phyloP scores from a whole-genome alignment of 1,139 yeast species.

The Yamadazyma aaseri region DNA sequence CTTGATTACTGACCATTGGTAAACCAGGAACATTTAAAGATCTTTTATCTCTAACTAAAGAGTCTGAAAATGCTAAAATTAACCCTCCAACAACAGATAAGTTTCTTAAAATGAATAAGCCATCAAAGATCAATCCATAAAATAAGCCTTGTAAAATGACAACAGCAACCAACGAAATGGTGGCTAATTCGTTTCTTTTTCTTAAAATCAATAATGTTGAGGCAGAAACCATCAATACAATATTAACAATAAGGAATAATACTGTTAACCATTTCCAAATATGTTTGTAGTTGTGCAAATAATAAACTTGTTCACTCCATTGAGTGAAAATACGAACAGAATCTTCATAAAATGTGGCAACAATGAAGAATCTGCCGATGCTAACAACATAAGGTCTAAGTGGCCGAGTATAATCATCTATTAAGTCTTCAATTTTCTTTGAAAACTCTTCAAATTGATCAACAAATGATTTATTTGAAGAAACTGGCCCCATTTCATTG shows the following conservation, averaged over 20 bases:
- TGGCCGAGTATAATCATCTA: slow-evolving; percentile 48
- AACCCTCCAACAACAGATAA: slow-evolving; percentile 92
- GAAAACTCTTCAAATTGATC: slow-evolving; percentile 49
- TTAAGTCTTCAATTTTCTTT: slow-evolving; percentile 43
- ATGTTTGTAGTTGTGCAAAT: slow-evolving; percentile 77
- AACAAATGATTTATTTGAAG: slow-evolving; percentile 22
- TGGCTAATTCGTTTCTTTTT: slow-evolving; percentile 69
- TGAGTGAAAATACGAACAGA: slow-evolving; percentile 80
- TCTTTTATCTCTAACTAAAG: slow-evolving; percentile 79
- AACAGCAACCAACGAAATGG: slow-evolving; percentile 67
- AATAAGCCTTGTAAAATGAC: slow-evolving; percentile 83
- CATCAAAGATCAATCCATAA: slow-evolving; percentile 84
- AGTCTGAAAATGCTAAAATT: slow-evolving; percentile 83
- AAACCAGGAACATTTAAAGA: slow-evolving; percentile 79
- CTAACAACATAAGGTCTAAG: slow-evolving; percentile 78
- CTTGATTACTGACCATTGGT: slow-evolving; percentile 82
- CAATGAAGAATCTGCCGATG: slow-evolving; percentile 85
- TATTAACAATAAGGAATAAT: slow-evolving; percentile 61
- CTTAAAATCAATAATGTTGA: slow-evolving; percentile 73
- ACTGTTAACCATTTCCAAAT: slow-evolving; percentile 79
- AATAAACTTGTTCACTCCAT: slow-evolving; percentile 90
- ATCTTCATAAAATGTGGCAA: slow-evolving; percentile 93
- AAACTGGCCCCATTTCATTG: slow-evolving; percentile 26
- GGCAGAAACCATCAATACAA: slow-evolving; percentile 69
- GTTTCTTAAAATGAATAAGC: slow-evolving; percentile 80